Evolutionary conservation across 768 basidiomycete species (phyloP), one percentile per base, ranked within the genome.

Genomic region (Leccinellum luteum): DNA sequence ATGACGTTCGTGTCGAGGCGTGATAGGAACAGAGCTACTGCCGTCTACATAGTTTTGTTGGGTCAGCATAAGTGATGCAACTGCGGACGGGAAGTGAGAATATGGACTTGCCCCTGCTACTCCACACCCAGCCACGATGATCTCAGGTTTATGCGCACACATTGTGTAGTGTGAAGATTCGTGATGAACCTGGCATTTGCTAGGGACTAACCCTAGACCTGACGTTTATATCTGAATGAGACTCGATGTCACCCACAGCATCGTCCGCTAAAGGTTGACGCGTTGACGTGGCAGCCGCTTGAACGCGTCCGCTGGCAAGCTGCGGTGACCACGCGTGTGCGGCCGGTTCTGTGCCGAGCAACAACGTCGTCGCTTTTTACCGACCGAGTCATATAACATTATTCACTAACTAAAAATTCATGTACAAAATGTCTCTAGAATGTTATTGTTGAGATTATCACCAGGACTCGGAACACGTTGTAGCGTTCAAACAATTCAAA

Each of bases 61-160:
- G 44, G 50, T 57, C 48, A 60, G 17, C 19, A 23, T 31, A 14
- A n/a, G 41, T 48, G 21, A 49, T 43, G 31, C 25, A 48, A 9
- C 14, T 15, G 6, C 2, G 19, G 10, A 51, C 23, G 15, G 17
- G 19, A 15, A 19, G 23, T 27, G 28, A 34, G 53, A 51, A 43
- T 35, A 47, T 15, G 47, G 27, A 62, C 71, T 57, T 54, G 60
- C 70, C 51, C 70, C 71, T 23, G 64, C 50, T 57, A 69, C 58
- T 3, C 69, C 69, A 56, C 65, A 71, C 17, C 69, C 69, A 8
- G 62, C 69, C 25, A 71, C 47, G 50, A 72, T 64, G 32, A 72
- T 65, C 30, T 70, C 61, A 27, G 56, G 51, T 25, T 56, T 66
- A 32, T 57, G 38, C 9, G 58, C 49, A 17, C 31, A 51, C 69